Evolutionary conservation across 768 basidiomycete genomes (phyloP).

Genomic region (Mycena sanguinolenta): DNA sequence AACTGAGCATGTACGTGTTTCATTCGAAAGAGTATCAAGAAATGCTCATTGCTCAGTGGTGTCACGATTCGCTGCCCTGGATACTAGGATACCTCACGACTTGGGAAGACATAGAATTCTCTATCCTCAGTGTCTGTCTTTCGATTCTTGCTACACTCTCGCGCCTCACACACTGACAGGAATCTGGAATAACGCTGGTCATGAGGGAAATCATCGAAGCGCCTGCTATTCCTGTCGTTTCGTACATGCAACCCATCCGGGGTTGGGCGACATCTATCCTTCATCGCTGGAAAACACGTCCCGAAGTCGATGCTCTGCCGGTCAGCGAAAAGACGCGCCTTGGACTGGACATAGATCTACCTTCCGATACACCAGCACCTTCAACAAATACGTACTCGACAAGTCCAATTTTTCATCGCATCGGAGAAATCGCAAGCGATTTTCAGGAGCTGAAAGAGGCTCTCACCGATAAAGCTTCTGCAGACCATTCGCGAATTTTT

Average conservation of each 20-base stretch:
- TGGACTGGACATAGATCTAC: constrained; percentile 8
- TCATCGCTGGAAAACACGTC: constrained; percentile 13
- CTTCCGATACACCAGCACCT: neutral
- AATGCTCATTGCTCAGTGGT: constrained; percentile 8
- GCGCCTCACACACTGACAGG: neutral
- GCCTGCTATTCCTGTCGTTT: constrained; percentile 23
- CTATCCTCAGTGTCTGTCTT: constrained; percentile 15
- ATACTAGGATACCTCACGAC: constrained; percentile 20
- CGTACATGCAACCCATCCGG: constrained; percentile 23
- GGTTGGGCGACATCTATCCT: constrained; percentile 15
- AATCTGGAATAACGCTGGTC: constrained; percentile 20
- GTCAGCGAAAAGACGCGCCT: constrained; percentile 15
- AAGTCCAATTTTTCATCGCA: constrained; percentile 9
- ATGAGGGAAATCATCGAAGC: constrained; percentile 22
- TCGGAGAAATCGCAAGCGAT: constrained; percentile 18
- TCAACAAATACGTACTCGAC: neutral
- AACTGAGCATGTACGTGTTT: constrained; percentile 23
- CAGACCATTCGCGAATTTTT: constrained; percentile 17
- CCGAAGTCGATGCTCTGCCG: constrained; percentile 4
- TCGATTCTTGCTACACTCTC: neutral
- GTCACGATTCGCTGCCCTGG: constrained; percentile 13
- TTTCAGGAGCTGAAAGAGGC: constrained; percentile 20
- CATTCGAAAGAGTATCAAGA: neutral
- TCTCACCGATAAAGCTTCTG: neutral
- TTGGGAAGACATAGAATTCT: constrained; percentile 25